Percentiles rank a stretch among this genome's conserved stretches.
Evolutionary conservation across 1,284 basidiomycete genomes (phyloP).

Genomic region (Xerocomus amazonicus): DNA sequence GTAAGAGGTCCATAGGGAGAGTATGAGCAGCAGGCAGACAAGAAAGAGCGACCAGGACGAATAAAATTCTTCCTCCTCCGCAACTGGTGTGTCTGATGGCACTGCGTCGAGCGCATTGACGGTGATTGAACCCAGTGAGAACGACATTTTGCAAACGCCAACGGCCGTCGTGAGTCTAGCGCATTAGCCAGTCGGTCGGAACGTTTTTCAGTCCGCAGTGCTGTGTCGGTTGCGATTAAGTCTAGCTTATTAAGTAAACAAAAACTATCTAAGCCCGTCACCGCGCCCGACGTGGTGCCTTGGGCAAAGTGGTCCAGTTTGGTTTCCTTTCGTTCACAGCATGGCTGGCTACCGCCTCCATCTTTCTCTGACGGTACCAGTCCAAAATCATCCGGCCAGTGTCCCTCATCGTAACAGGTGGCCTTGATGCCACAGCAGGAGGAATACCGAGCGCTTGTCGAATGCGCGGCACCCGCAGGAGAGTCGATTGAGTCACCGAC

Average conservation of each 20-base stretch:
- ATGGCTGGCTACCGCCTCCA: constrained; percentile 7
- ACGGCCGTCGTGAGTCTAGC: not conserved
- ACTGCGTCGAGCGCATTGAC: constrained; percentile 17
- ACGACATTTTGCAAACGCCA: constrained; percentile 15
- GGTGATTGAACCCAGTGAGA: constrained; percentile 21
- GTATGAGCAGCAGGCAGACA: constrained; percentile 89
- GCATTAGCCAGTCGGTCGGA: constrained; percentile 5
- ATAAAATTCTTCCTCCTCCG: constrained; percentile 85
- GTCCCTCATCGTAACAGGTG: constrained; percentile 29
- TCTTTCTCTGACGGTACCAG: constrained; percentile 15
- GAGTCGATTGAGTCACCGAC: constrained; percentile 19
- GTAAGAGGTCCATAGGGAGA: constrained; percentile 95
- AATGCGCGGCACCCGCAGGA: constrained; percentile 25
- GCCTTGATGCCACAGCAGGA: constrained; percentile 1
- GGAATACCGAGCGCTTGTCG: constrained; percentile 27
- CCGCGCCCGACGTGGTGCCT: constrained; percentile 18
- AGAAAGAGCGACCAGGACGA: constrained; percentile 94
- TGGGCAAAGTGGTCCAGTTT: constrained; percentile 26
- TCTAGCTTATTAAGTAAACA: constrained; percentile 11
- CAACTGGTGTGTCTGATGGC: constrained; percentile 37
- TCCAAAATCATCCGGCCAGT: constrained; percentile 23
- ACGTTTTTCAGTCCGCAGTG: not conserved
- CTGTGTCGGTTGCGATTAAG: not conserved
- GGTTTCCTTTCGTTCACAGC: constrained; percentile 18
- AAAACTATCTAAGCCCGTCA: not conserved